phyloP scores from a whole-genome alignment of 768 basidiomycete species.

The Leccinum obscurum region DNA sequence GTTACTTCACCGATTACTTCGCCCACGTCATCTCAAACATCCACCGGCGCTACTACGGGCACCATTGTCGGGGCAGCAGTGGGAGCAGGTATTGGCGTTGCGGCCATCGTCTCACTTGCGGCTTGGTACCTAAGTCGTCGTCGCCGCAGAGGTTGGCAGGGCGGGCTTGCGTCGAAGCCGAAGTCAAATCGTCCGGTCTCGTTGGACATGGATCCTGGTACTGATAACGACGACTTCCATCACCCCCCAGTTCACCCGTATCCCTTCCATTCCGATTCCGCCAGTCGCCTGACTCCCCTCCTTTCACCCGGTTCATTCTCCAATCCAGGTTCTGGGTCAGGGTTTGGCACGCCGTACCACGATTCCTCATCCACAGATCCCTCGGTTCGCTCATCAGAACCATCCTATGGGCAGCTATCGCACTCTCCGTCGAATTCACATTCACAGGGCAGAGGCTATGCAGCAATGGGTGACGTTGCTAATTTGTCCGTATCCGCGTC shows the following conservation, averaged over 20 bases:
- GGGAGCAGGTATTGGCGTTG: conserved; percentile 53
- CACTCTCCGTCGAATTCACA: conserved; percentile 25
- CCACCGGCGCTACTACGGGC: conserved; percentile 38
- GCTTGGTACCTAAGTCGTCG: conserved; percentile 48
- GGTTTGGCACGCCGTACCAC: not conserved
- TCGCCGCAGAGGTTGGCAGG: conserved; percentile 23
- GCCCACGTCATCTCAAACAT: conserved; percentile 22
- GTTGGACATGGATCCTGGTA: conserved; percentile 38
- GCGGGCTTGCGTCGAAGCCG: conserved; percentile 31
- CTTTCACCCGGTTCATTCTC: conserved; percentile 3
- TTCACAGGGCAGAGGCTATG: conserved; percentile 24
- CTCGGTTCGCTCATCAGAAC: conserved; percentile 13
- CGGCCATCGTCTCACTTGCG: conserved; percentile 50
- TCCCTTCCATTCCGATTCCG: conserved; percentile 28
- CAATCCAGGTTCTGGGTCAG: not conserved
- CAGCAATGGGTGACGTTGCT: conserved; percentile 19
- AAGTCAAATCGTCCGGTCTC: conserved; percentile 35
- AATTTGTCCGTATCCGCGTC: conserved; percentile 27
- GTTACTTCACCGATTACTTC: conserved; percentile 13
- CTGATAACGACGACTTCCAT: conserved; percentile 21
- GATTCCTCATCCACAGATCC: conserved; percentile 8
- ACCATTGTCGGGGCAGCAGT: conserved; percentile 51
- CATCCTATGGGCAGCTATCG: conserved; percentile 1
- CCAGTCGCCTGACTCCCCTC: conserved; percentile 17
- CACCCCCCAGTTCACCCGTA: conserved; percentile 39